Evolutionary conservation across 352 stramenopile genomes (phyloP).

Genomic region (Pythium brachiatum): DNA sequence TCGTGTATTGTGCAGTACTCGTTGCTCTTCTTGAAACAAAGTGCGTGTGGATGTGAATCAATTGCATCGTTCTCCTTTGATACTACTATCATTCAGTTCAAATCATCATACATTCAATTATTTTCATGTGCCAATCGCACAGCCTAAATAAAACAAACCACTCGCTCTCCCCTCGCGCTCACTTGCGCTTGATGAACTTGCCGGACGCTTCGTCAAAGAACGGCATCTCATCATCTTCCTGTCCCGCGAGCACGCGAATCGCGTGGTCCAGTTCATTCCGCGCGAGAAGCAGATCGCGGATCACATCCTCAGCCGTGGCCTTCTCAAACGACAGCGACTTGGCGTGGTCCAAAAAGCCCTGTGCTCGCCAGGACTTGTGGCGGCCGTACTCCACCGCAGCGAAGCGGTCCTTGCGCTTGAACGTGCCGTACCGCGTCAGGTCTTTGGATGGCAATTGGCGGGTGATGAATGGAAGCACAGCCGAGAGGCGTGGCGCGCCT

Average conservation of each 20-base stretch:
- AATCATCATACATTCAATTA: too few relatives aligned
- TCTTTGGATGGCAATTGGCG: conserved; percentile 22
- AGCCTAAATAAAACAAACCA: conserved; percentile 3
- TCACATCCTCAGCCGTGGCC: conserved; percentile 10
- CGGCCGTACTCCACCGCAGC: conserved; percentile 24
- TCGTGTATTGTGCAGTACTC: too few relatives aligned
- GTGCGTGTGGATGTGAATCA: too few relatives aligned
- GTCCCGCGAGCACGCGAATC: conserved; percentile 20
- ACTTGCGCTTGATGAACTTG: conserved; percentile 29
- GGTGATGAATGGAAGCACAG: conserved; percentile 26
- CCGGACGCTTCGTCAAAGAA: conserved; percentile 28
- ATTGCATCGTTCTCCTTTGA: too few relatives aligned
- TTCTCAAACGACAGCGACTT: conserved; percentile 20
- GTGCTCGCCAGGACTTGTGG: conserved; percentile 27
- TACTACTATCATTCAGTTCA: too few relatives aligned
- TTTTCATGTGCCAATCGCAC: not conserved
- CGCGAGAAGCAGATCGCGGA: conserved; percentile 18
- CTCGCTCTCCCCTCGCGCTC: not conserved
- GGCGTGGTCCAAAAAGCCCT: conserved; percentile 21
- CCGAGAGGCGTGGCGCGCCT: conserved; percentile 18
- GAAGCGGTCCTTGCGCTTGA: conserved; percentile 29
- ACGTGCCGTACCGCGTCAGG: conserved; percentile 25
- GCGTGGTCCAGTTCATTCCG: conserved; percentile 25
- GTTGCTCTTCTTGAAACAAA: too few relatives aligned
- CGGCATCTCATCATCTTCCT: conserved; percentile 27